Base-by-base conservation (phyloP, 371 early-diverging fungal genomes). In the Neoconidiobolus thromboides region DNA sequence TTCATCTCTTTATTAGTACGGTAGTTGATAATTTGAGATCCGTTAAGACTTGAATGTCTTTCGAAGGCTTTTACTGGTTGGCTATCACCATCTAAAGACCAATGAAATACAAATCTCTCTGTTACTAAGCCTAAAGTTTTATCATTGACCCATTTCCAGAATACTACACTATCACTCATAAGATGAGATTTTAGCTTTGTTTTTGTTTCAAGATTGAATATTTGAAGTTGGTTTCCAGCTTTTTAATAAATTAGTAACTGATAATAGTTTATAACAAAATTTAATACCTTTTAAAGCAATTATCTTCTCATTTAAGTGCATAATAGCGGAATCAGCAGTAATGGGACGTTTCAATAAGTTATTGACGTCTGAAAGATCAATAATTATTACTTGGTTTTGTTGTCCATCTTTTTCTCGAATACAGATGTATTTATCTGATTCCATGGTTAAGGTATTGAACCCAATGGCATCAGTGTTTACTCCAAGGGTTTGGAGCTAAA, bases 311-410 rank as follows among this genome's bases (percentile, higher is more conserved):
- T 77, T 81, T 1, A 96, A 96, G 69, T 96, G 87, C 95, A 96
- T 97, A 64, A 97, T 96, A 49, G 92, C 96, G 5, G 95, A 93
- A 67, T 97, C 97, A 7, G 98, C 98, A 43, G 94, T 83, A 64
- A 96, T 96, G 59, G 93, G 93, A 54, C 95, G 76, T 57, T 93
- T 85, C 64, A 86, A 76, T 50, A 91, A 70, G 63, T 89, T 87
- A 51, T 77, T 76, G 44, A 85, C 79, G 64, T 91, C 83, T 53
- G 77, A 73, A 74, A 97, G 73, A 73, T 97, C 98, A 51, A 96
- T 78, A 63, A 97, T 91, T 59, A 91, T 91, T 42, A 97, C 93
- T 66, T 87, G 83, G 71, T 87, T 89, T 62, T 78, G 77, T 55
- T 85, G 81, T 56, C 88, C 88, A 40, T 82, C 82, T 60, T 83